Evolutionary conservation across 129 eudicot species (phyloP).

Genomic region (Flaveria brownii): DNA sequence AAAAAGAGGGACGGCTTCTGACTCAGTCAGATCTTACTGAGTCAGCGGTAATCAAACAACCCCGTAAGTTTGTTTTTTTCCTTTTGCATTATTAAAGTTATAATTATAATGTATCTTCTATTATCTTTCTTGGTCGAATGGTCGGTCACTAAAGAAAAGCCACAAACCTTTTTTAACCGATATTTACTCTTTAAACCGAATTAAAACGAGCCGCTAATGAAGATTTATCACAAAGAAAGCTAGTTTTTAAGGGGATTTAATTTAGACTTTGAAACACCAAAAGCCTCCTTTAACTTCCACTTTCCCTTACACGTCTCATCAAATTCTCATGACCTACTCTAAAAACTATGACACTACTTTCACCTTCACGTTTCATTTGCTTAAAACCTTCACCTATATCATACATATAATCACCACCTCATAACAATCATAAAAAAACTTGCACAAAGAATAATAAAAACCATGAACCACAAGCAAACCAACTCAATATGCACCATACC

Average conservation of each 20-base stretch:
- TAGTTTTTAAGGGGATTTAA: conserved; percentile 7
- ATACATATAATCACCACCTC: conserved; percentile 20
- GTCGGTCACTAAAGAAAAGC: too few species aligned
- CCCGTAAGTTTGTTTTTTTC: too few species aligned
- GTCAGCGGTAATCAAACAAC: too few species aligned
- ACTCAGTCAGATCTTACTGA: too few species aligned
- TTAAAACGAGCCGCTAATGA: too few species aligned
- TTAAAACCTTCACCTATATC: conserved; percentile 34
- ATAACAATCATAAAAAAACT: neutral
- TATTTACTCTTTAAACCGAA: too few species aligned
- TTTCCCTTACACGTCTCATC: conserved; percentile 33
- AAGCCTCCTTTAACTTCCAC: conserved; percentile 36
- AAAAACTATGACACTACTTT: conserved; percentile 29
- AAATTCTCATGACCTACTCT: conserved; percentile 35
- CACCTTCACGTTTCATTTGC: conserved; percentile 46
- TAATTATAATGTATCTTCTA: too few species aligned
- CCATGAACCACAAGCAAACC: conserved; percentile 44
- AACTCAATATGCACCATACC: conserved; percentile 39
- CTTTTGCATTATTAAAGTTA: too few species aligned
- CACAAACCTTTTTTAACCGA: too few species aligned
- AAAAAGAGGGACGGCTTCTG: too few species aligned
- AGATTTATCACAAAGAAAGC: neutral
- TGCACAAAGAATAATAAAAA: neutral
- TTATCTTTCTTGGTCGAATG: too few species aligned
- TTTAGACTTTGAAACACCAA: conserved; percentile 38